Evolutionary conservation across 768 basidiomycete species (phyloP).

Genomic region (Infundibulicybe gibba): DNA sequence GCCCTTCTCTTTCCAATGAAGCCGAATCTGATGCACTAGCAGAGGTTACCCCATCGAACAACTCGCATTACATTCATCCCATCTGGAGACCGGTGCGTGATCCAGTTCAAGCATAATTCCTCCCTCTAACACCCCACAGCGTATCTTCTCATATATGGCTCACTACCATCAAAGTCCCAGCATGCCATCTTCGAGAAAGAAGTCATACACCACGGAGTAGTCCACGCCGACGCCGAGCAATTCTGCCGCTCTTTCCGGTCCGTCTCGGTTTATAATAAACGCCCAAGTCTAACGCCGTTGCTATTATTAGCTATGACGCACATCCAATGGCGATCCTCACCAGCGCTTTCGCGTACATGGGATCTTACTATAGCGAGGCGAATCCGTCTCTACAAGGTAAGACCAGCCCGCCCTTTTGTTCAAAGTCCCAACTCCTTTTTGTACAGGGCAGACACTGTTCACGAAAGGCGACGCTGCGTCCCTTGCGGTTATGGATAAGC

Average conservation of each 20-base stretch:
- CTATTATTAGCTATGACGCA: constrained; percentile 71
- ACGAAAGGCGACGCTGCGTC: constrained; percentile 65
- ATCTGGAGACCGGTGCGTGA: constrained; percentile 61
- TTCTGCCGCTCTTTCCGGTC: constrained; percentile 69
- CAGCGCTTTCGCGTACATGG: constrained; percentile 83
- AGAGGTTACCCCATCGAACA: constrained; percentile 95
- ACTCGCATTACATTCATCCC: constrained; percentile 73
- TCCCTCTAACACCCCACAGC: constrained; percentile 25
- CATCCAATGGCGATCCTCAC: constrained; percentile 92
- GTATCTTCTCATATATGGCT: constrained; percentile 87
- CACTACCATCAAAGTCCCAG: constrained; percentile 63
- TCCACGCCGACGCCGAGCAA: constrained; percentile 65
- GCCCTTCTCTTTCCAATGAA: not conserved
- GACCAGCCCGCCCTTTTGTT: constrained; percentile 4
- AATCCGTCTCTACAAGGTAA: constrained; percentile 84
- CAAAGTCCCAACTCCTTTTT: not conserved
- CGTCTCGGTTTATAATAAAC: not conserved
- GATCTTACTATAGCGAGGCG: constrained; percentile 84
- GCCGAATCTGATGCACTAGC: not conserved
- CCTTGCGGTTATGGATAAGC: constrained; percentile 84
- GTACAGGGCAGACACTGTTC: constrained; percentile 70
- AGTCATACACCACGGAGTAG: constrained; percentile 71
- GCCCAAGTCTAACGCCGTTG: not conserved
- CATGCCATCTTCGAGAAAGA: constrained; percentile 66
- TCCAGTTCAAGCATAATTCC: not conserved